Evolutionary conservation across 257 asterid genomes (phyloP).

Genomic region (Leonotis leonurus): DNA sequence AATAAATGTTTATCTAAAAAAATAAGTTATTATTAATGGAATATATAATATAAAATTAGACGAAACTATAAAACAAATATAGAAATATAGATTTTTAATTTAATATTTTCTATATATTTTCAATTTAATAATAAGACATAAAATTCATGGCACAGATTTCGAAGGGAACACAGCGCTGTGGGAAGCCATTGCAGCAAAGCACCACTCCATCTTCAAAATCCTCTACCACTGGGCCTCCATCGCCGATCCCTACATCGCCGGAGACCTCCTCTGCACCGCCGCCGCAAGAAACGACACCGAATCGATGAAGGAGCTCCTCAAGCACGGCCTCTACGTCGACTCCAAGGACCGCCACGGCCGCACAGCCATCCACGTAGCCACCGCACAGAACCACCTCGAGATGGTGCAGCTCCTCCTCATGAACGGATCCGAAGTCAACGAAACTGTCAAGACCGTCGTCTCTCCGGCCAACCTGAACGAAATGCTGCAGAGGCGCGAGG

Average conservation of each 20-base stretch:
- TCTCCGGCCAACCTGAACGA: slow-evolving; percentile 32
- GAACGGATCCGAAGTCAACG: slow-evolving; percentile 70
- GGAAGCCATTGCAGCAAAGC: slow-evolving; percentile 68
- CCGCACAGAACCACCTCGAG: slow-evolving; percentile 40
- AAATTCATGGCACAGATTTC: slow-evolving; percentile 48
- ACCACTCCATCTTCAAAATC: slow-evolving; percentile 63
- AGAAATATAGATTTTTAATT: no score
- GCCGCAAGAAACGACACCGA: slow-evolving; percentile 49
- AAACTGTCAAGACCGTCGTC: slow-evolving; percentile 26
- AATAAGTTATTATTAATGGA: no score
- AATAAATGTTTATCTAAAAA: no score
- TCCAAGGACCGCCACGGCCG: slow-evolving; percentile 60
- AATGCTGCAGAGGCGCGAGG: slow-evolving; percentile 51
- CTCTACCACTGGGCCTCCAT: slow-evolving; percentile 80
- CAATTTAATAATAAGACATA: no score
- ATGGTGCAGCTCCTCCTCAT: slow-evolving; percentile 59
- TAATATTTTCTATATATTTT: no score
- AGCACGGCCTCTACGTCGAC: slow-evolving; percentile 65
- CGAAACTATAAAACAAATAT: no score
- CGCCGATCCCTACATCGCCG: slow-evolving; percentile 67
- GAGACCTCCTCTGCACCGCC: slow-evolving; percentile 78
- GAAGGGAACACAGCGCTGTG: slow-evolving; percentile 81
- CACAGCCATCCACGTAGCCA: slow-evolving; percentile 67
- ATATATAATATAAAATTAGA: no score
- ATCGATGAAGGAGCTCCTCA: slow-evolving; percentile 54